Evolutionary conservation across 345 rosid genomes (phyloP).

Genomic region (Firmiana major): DNA sequence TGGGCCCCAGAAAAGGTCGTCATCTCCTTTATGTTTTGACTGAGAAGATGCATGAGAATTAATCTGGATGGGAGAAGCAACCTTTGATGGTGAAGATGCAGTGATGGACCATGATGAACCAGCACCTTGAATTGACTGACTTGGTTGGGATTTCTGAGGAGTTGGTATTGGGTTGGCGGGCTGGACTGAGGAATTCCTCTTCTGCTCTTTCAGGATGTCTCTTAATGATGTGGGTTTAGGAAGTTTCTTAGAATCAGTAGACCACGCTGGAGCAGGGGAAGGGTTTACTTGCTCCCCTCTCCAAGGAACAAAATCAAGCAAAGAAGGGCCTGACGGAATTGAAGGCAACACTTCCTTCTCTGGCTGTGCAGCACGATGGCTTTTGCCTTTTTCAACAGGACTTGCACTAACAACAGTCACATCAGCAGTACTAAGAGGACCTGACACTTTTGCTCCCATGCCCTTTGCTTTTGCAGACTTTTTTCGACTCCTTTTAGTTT

Average conservation of each 20-base stretch:
- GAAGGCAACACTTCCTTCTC: constrained; percentile 70
- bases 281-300: constrained; percentile 56
- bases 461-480: constrained; percentile 84
- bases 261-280: constrained; percentile 84
- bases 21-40: constrained; percentile 67
- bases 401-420: constrained; percentile 47
- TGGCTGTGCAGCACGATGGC: constrained; percentile 48
- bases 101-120: constrained; percentile 53
- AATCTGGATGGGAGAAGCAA: constrained; percentile 50
- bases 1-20: constrained; percentile 97
- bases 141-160: constrained; percentile 54
- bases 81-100: constrained; percentile 57
- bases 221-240: constrained; percentile 72
- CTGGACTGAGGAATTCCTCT: constrained; percentile 44
- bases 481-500: constrained; percentile 82
- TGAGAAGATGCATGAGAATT: constrained; percentile 55
- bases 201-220: constrained; percentile 91
- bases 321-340: constrained; percentile 87
- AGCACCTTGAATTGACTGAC: constrained; percentile 39
- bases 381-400: constrained; percentile 73
- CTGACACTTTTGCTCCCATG: constrained; percentile 43
- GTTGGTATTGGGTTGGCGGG: constrained; percentile 44
- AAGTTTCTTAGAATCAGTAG: constrained; percentile 58
- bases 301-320: constrained; percentile 96
- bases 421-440: constrained; percentile 38